Evolutionary conservation across 2,329 filamentous ascomycete genomes (phyloP), one percentile per base, ranked within the genome.

Genomic region (Exophiala sp.): DNA sequence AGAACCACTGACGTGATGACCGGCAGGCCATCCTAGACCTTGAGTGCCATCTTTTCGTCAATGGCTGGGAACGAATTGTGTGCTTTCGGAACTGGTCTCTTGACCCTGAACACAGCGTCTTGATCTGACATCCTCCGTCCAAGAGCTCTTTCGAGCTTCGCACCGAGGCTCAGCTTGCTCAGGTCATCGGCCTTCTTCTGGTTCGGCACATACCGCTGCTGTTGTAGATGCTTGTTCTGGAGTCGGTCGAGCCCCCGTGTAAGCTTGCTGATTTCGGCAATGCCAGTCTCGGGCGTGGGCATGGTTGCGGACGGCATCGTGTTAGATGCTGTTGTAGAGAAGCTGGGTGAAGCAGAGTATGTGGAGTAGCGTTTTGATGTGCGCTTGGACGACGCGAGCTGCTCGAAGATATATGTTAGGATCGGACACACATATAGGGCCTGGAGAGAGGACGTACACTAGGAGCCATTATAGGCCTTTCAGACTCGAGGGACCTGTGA

Each of bases 111-210:
- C 12, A 60, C 57, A 11, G 91, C 91, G 66, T 96, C 91, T 72
- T 96, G 91, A 63, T 88, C 76, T 24, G 83, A 87, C 91, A 96
- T 94, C 66, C 91, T 83, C 62, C 91, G 81, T 63, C 87, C 87
- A 51, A 96, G 82, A 18, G 91, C 91, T 57, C 91, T 85, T 70
- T 96, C 91, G 38, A 96, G 82, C 75, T 96, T 96, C 57, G 91
- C 91, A 44, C 91, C 88, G 48, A 96, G 81, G 35, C 91, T 91
- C 54, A 95, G 81, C 75, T 95, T 95, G 76, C 84, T 86, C 72
- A 95, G 78, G 69, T 87, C 86, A 65, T 89, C 88, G 16, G 80
- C 83, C 79, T 95, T 95, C 72, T 92, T 85, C 59, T 87, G 83
- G 68, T 79, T 87, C 60, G 91, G 83, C 52, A 84, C 78, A 67